Evolutionary conservation across 148 eudicot species (phyloP).

Genomic region (Chenopodium album): DNA sequence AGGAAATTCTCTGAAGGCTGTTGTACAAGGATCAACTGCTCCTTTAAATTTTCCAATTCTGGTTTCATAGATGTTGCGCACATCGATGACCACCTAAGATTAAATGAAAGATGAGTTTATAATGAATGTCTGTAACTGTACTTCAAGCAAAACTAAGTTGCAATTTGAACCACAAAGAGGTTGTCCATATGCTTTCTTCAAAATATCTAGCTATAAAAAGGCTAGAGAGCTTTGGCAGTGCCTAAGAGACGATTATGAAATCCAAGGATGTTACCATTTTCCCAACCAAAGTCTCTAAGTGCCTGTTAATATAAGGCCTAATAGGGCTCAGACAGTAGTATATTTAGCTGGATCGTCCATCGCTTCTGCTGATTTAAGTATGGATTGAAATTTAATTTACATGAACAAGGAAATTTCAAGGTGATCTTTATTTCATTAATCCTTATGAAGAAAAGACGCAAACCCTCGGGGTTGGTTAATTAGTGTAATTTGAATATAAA

Average conservation of each 20-base stretch:
- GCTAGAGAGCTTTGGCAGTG: background rate
- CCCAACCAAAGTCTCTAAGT: background rate
- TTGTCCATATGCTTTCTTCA: background rate
- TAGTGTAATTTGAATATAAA: background rate
- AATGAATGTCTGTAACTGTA: background rate
- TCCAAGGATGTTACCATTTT: background rate
- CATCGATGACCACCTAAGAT: conserved; percentile 87
- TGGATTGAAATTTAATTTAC: background rate
- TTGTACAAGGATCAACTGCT: conserved; percentile 89
- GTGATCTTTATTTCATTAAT: background rate
- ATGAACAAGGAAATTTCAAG: background rate
- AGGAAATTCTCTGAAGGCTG: conserved; percentile 88
- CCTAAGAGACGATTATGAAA: background rate
- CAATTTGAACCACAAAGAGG: background rate
- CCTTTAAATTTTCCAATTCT: conserved; percentile 92
- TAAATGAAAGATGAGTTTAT: conserved; percentile 16
- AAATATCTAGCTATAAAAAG: background rate
- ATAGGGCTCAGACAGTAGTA: background rate
- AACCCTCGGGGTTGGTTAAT: background rate
- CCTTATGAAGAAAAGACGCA: background rate
- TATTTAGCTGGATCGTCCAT: background rate
- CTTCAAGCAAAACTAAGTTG: background rate
- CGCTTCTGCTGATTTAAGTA: background rate
- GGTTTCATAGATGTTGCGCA: conserved; percentile 85
- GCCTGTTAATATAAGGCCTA: background rate